Conservation (phyloP, 164 flowering plant species). For the Vitis riparia region DNA sequence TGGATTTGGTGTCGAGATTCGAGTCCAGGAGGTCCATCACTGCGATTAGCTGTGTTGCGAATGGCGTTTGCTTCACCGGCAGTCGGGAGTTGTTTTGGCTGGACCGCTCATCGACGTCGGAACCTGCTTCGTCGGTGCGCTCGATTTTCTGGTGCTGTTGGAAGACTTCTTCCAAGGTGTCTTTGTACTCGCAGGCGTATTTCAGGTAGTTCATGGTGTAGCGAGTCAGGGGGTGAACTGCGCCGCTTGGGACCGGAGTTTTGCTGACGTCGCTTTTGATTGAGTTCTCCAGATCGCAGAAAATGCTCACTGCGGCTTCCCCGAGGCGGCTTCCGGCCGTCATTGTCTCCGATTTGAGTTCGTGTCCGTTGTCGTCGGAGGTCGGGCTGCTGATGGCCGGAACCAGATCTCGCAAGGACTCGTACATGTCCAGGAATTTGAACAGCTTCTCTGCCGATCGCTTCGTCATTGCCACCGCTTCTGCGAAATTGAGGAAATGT, state of each 20-base stretch:
- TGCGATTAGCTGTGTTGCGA: conserved; percentile 37
- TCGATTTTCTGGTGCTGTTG: conserved; percentile 35
- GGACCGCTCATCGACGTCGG: neutral
- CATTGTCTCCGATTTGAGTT: conserved; percentile 42
- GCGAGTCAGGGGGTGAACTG: conserved; percentile 84
- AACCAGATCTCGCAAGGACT: conserved; percentile 39
- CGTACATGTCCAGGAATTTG: conserved; percentile 78
- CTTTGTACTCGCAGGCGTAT: conserved; percentile 68
- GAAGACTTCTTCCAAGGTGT: conserved; percentile 66
- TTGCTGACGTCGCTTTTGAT: conserved; percentile 56
- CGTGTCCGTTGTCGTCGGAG: conserved; percentile 26
- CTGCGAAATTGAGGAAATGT: conserved; percentile 67
- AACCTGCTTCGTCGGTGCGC: conserved; percentile 27
- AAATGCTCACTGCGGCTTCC: conserved; percentile 56
- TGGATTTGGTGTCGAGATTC: conserved; percentile 64
- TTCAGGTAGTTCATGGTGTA: conserved; percentile 82
- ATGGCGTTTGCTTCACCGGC: conserved; percentile 31
- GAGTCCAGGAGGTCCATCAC: conserved; percentile 67
- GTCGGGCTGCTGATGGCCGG: conserved; percentile 20
- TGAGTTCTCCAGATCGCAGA: conserved; percentile 72
- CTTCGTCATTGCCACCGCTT: conserved; percentile 60
- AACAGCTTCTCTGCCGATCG: conserved; percentile 73
- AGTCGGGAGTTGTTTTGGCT: neutral
- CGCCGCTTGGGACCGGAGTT: conserved; percentile 83
- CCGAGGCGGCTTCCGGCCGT: conserved; percentile 44